These are phyloP conservation scores for Brassica nigra DNA, from an alignment of 345 rosid genomes.

Conservation along the genomic window DNA sequence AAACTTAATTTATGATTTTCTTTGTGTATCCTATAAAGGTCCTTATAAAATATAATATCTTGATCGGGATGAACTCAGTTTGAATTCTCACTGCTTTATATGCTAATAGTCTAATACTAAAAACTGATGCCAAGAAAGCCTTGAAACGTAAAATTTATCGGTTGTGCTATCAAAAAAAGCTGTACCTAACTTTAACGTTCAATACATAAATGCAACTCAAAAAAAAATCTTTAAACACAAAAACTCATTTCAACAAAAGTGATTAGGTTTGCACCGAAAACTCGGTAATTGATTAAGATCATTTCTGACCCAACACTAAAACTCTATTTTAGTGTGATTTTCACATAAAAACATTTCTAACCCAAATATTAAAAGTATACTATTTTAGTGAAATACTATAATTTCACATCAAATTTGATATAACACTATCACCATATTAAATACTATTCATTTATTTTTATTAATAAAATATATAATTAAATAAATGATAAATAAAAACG, in stretches of 20 bases:
- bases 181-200: constrained; percentile 37
- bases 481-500: neutral
- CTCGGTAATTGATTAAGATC: neutral
- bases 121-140: constrained; percentile 19
- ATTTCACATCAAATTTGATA: neutral
- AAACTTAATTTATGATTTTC: constrained; percentile 11
- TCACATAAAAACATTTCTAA: neutral
- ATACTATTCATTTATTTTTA: too few relatives aligned
- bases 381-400: neutral
- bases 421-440: neutral
- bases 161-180: constrained; percentile 23
- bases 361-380: neutral
- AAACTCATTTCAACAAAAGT: neutral
- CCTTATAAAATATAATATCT: constrained; percentile 24
- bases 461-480: too few relatives aligned
- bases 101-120: constrained; percentile 9
- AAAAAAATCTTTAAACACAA: neutral
- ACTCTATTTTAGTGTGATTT: neutral
- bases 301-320: neutral
- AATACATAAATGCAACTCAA: constrained; percentile 28
- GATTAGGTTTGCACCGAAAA: neutral
- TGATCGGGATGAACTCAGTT: constrained; percentile 22
- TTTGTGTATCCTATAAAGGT: constrained; percentile 36
- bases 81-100: constrained; percentile 33
- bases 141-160: constrained; percentile 25